These are phyloP conservation scores for Chalciporus sphaerocephalus DNA, from an alignment of 768 basidiomycete genomes.

Conservation along the genomic window DNA sequence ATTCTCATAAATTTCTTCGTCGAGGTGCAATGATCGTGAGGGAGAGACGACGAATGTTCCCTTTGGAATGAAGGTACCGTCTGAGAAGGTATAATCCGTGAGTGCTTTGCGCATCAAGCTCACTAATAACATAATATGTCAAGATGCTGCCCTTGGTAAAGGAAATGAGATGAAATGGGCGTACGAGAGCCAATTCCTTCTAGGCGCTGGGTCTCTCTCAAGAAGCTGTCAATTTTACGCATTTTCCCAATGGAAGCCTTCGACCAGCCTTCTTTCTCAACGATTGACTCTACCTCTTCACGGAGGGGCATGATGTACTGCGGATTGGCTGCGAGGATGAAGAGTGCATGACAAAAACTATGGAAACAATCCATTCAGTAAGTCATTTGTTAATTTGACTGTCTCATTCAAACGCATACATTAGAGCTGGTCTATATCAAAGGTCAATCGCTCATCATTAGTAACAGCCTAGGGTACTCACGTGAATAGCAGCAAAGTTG, in stretches of 20 bases:
- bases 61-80: slow-evolving; percentile 35
- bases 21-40: slow-evolving; percentile 20
- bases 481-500: slow-evolving; percentile 22
- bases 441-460: too few species aligned
- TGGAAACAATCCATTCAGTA: too few species aligned
- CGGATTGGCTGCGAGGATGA: too few species aligned
- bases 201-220: slow-evolving; percentile 23
- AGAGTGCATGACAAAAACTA: too few species aligned
- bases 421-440: too few species aligned
- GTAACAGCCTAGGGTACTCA: slow-evolving; percentile 1
- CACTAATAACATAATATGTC: neutral
- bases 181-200: slow-evolving; percentile 34
- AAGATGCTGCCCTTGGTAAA: neutral
- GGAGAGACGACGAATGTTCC: slow-evolving; percentile 28
- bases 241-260: slow-evolving; percentile 14
- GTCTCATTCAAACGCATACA: too few species aligned
- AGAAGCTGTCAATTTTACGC: slow-evolving; percentile 18
- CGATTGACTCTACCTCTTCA: too few species aligned
- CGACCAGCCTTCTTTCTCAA: too few species aligned
- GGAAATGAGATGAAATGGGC: neutral
- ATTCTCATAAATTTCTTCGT: slow-evolving; percentile 27
- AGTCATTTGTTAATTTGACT: too few species aligned
- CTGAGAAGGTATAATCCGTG: slow-evolving; percentile 33
- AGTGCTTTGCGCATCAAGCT: slow-evolving; percentile 30
- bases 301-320: too few species aligned